phyloP scores from a whole-genome alignment of 176 grass and related monocot species.

The Aegilops speltoides region DNA sequence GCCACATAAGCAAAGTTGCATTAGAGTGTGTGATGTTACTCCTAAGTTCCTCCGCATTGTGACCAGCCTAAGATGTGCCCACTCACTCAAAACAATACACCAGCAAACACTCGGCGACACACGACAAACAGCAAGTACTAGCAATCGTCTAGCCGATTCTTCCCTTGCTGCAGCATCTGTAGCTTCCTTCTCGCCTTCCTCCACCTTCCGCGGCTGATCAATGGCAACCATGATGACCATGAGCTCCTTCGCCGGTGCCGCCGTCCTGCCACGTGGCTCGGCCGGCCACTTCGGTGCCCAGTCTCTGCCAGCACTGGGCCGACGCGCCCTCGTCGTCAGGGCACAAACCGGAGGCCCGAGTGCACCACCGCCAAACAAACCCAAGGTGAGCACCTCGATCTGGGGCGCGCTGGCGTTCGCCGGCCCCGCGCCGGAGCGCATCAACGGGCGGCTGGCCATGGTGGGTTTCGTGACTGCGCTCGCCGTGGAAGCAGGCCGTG shows the following conservation, averaged over 20 bases:
- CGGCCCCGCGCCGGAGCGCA: slow-evolving; percentile 53
- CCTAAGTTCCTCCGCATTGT: no score
- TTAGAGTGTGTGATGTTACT: no score
- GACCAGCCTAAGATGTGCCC: neutral
- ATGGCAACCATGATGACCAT: neutral
- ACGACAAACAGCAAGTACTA: neutral
- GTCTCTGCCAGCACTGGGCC: neutral
- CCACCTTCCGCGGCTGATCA: neutral
- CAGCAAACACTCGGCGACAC: neutral
- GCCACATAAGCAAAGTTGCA: no score
- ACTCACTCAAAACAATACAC: neutral
- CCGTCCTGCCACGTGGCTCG: neutral
- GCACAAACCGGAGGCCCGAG: neutral
- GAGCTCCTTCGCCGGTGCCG: neutral
- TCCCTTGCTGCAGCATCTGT: neutral
- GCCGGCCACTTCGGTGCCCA: neutral
- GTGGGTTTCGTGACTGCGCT: slow-evolving; percentile 55
- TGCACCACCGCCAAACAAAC: neutral
- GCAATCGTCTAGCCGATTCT: neutral
- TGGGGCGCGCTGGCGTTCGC: slow-evolving; percentile 48
- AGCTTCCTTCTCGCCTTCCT: neutral
- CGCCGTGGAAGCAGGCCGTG: slow-evolving; percentile 39
- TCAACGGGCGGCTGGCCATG: slow-evolving; percentile 66
- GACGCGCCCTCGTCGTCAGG: neutral
- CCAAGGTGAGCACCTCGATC: slow-evolving; percentile 11